Percentiles rank a stretch among this genome's conserved stretches.
Evolutionary conservation across 2,329 filamentous ascomycete species (phyloP).

Genomic region (Beauveria sp.): DNA sequence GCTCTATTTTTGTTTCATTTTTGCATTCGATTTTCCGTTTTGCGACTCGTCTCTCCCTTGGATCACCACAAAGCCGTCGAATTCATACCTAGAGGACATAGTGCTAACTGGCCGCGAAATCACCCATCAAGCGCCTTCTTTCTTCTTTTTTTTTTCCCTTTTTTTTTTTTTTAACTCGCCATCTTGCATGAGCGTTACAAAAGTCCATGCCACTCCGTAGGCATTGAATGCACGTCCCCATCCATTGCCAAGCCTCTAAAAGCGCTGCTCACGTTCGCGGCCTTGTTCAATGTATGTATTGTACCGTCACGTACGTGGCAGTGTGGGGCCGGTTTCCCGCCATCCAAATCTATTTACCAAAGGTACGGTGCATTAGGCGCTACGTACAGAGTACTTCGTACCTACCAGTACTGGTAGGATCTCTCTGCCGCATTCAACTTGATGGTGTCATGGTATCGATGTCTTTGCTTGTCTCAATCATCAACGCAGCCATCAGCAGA

Average conservation of each 20-base stretch:
- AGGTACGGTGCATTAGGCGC: too few species aligned
- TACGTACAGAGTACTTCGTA: background rate
- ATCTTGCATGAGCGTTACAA: background rate
- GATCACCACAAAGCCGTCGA: too few species aligned
- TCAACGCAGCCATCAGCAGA: background rate
- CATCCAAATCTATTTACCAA: background rate
- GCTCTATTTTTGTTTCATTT: background rate
- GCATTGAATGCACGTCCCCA: background rate
- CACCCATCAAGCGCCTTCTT: too few species aligned
- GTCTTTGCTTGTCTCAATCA: background rate
- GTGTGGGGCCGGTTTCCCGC: background rate
- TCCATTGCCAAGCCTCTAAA: constrained; percentile 2
- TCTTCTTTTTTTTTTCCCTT: too few species aligned
- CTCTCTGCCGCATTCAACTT: too few species aligned
- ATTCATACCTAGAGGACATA: too few species aligned
- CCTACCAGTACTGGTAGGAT: background rate
- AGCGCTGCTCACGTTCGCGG: background rate
- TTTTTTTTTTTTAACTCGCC: background rate
- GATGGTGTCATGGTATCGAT: background rate
- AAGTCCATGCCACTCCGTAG: background rate
- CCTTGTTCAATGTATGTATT: background rate
- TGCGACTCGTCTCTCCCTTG: too few species aligned
- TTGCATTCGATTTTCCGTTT: background rate
- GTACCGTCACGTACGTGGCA: background rate
- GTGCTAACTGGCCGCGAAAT: too few species aligned